These are phyloP conservation scores for Fusarium sp. DNA, from an alignment of 2,329 filamentous ascomycete genomes.

Conservation along the genomic window DNA sequence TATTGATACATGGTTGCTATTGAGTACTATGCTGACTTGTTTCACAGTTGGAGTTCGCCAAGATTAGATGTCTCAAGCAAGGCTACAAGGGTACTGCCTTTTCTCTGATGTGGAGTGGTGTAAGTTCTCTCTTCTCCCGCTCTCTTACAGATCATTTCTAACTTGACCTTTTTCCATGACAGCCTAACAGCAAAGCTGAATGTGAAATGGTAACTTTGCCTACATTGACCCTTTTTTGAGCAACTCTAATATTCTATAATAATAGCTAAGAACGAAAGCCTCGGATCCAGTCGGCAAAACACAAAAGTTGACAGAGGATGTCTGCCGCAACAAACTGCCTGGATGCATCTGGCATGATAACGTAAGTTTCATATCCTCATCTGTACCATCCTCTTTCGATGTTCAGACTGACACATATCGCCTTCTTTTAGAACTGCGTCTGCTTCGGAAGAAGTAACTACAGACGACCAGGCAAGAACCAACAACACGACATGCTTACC, in stretches of 20 bases:
- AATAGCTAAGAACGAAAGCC: not conserved
- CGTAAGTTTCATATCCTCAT: not conserved
- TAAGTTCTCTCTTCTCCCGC: not conserved
- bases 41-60: not conserved
- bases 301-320: not conserved
- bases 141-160: not conserved
- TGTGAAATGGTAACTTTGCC: not conserved
- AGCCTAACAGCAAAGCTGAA: not conserved
- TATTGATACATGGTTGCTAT: not conserved
- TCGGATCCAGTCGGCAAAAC: not conserved
- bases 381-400: not conserved
- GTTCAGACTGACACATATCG: not conserved
- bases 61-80: conserved; percentile 1
- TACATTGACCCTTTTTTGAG: not conserved
- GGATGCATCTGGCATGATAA: conserved; percentile 9
- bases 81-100: not conserved
- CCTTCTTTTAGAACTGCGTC: not conserved
- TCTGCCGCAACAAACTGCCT: not conserved
- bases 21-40: not conserved
- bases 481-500: not conserved
- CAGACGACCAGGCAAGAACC: not conserved
- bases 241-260: not conserved
- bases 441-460: not conserved
- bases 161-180: not conserved
- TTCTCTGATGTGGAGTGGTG: conserved; percentile 1